Conservation (phyloP, 192 early-diverging fungal species). For the Martensiomyces pterosporus region DNA sequence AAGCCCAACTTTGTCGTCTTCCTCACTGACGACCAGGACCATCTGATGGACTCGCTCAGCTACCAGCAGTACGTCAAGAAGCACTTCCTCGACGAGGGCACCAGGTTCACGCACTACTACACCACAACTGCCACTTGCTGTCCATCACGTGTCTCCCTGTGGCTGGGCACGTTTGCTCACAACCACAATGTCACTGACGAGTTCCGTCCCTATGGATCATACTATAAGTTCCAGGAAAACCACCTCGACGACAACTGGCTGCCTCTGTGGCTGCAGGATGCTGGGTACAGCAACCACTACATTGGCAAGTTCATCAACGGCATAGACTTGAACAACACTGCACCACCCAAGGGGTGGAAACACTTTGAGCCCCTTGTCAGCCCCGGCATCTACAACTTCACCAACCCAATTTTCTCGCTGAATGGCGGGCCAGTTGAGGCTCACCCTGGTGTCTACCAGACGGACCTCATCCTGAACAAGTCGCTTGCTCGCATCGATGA, state of each 20-base stretch:
- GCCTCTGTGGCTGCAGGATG: conserved; percentile 52
- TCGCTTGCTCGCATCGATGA: conserved; percentile 46
- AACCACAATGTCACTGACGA: conserved; percentile 47
- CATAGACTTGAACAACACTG: conserved; percentile 12
- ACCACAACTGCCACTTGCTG: conserved; percentile 63
- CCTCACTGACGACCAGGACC: conserved; percentile 66
- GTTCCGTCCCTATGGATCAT: conserved; percentile 33
- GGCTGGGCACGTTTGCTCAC: conserved; percentile 61
- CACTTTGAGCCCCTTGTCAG: conserved; percentile 48
- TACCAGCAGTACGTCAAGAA: conserved; percentile 64
- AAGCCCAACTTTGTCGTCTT: conserved; percentile 65
- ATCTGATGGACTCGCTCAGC: conserved; percentile 50
- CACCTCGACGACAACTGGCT: conserved; percentile 47
- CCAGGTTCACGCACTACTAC: conserved; percentile 58
- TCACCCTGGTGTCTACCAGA: conserved; percentile 53
- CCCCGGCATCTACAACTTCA: conserved; percentile 58
- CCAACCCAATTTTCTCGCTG: conserved; percentile 54
- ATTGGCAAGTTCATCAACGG: conserved; percentile 69
- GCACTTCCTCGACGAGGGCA: conserved; percentile 56
- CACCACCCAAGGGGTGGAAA: conserved; percentile 38
- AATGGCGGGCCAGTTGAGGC: conserved; percentile 53
- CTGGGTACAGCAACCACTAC: conserved; percentile 61
- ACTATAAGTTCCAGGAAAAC: conserved; percentile 36
- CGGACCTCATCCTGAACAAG: conserved; percentile 53
- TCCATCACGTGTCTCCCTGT: conserved; percentile 57